Evolutionary conservation across 2,329 filamentous ascomycete genomes (phyloP), one percentile per base, ranked within the genome.

Genomic region (Neonectria ditissima): DNA sequence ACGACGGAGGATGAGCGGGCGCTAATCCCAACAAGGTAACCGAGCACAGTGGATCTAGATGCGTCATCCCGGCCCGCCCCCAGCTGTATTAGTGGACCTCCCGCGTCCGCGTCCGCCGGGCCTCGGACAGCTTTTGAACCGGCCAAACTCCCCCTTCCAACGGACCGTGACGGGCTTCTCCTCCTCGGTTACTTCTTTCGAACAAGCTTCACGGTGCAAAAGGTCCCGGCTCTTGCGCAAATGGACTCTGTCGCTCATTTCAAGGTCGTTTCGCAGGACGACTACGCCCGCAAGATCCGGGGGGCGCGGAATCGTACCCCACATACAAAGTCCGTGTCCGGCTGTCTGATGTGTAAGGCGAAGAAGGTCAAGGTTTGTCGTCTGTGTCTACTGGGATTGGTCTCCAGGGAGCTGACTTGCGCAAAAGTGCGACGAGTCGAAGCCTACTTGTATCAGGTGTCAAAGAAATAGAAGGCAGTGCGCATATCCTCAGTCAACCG

Each of bases 301-400:
- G 16, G 24, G 6, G 9, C 32, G n/a, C 51, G 57, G 13, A 44
- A 16, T 13, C 60, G 48, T 1, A 6, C n/a, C 5, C 34, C 34
- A 10, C 43, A 44, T 8, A 47, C 54, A 9, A 62, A 57, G 26
- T 53, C 54, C 18, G 43, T 28, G n/a, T 22, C 41, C 3, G 59
- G 59, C 18, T 62, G 59, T 47, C 32, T 54, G 18, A 37, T 57
- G 41, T 62, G 54, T 28, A 62, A 62, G 59, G 41, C 43, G 13
- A 62, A 58, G 32, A 62, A 62, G 30, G 59, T 57, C 54, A 62
- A 62, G 54, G 59, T 50, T 14, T 7, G 59, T n/a, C 14, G n/a
- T 10, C 39, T 7, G 16, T 13, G 4, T 5, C 20, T 7, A 9
- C 22, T 1, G 20, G 16, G 2, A 24, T 16, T 4, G 5, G n/a